Evolutionary conservation across 108 stramenopile species (phyloP), one percentile per base, ranked within the genome.

Genomic region (Skeletonema marinoi): DNA sequence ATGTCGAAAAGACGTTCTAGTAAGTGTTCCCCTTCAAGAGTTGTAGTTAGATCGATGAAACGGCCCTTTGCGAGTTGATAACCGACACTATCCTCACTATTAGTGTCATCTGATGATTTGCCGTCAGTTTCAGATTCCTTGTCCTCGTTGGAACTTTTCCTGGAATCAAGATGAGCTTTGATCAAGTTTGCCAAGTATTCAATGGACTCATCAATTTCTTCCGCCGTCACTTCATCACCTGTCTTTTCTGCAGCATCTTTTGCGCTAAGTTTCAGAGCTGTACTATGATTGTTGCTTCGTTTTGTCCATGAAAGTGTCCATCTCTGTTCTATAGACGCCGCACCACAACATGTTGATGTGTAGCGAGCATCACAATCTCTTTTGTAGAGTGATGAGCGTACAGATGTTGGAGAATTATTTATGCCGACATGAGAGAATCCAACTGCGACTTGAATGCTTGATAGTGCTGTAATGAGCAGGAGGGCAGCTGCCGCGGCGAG

Each of bases 21-120:
- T 30, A n/a, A 61, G 0, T 39, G 33, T 48, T 36, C 35, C 6
- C 62, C 19, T 0, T 64, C 71, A 3, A 39, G n/a, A 32, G n/a
- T 65, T 66, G 63, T 65, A 7, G 84, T 60, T 54, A 89, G 75
- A 78, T 89, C 88, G 10, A 80, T 25, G 68, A 91, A 91, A 36
- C 84, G 68, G 42, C 82, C 84, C 56, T 81, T 65, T 19, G 78
- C 80, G 2, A 74, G 63, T 32, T 65, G 38, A 65, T 65, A 31
- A 3, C 39, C 64, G 17, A 41, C 16, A 13, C 38, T 41, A 32
- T 65, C 16, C 4, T 39, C 64, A 39, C 19, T 13, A 39, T 65
- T 39, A 65, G 0, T 14, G 38, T 12, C 36, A 65, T 7, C 36
- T 14, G 38, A 33, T 5, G 19, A n/a, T 19, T 51, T 6, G 12